Conservation (phyloP, 306 rosid genomes). For the Astragalus glycyphyllos region DNA sequence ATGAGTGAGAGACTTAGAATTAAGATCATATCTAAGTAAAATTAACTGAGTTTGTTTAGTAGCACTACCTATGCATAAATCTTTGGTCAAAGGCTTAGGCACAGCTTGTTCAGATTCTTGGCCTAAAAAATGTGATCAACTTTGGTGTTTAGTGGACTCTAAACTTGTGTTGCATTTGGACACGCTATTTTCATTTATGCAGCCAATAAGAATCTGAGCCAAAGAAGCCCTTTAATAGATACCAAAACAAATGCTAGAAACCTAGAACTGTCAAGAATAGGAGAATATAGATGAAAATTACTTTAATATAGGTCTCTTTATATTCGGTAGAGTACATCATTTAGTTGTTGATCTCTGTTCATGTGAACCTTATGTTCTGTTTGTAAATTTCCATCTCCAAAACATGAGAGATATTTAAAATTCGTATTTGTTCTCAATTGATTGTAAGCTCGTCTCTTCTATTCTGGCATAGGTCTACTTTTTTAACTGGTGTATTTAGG, state of each 20-base stretch:
- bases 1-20: constrained; percentile 8
- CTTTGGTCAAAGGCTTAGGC: background rate
- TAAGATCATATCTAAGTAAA: background rate
- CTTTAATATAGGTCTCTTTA: background rate
- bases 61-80: constrained; percentile 8
- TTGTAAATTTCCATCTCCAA: constrained; percentile 11
- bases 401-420: background rate
- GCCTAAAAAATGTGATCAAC: too few species aligned
- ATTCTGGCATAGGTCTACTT: background rate
- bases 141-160: too few species aligned
- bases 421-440: background rate
- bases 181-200: too few species aligned
- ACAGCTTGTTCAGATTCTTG: too few species aligned
- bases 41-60: constrained; percentile 11
- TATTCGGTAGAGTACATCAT: background rate
- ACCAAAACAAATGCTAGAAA: background rate
- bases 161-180: too few species aligned
- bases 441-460: background rate
- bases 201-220: too few species aligned
- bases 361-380: constrained; percentile 7
- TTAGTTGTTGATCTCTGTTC: constrained; percentile 18
- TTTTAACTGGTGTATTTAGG: background rate
- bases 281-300: constrained; percentile 13
- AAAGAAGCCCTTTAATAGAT: background rate
- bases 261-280: background rate